Evolutionary conservation across 495 filamentous ascomycete genomes (phyloP).

Genomic region (Aspergillus asperescens): DNA sequence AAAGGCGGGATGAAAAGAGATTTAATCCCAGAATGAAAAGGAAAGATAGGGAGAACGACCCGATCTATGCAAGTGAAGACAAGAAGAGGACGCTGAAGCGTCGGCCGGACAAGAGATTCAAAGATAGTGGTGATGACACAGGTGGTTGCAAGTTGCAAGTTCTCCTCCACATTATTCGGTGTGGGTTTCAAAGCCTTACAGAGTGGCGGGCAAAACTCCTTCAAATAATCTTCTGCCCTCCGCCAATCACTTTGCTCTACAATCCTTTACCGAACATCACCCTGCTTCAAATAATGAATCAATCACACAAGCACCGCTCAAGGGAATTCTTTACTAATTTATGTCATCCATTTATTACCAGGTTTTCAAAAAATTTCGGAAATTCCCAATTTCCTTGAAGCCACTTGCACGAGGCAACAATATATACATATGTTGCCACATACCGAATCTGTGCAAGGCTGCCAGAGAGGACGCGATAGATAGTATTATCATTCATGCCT

Average conservation of each 20-base stretch:
- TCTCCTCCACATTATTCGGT: slow-evolving; percentile 24
- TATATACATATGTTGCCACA: too few relatives aligned
- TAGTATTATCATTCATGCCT: too few relatives aligned
- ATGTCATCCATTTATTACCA: too few relatives aligned
- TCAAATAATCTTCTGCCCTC: slow-evolving; percentile 16
- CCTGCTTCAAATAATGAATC: neutral
- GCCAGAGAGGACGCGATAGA: too few relatives aligned
- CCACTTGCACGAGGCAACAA: too few relatives aligned
- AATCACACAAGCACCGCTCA: too few relatives aligned
- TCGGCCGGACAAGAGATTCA: neutral
- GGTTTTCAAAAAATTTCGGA: too few relatives aligned
- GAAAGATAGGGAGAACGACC: neutral
- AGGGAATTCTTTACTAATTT: too few relatives aligned
- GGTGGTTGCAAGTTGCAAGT: slow-evolving; percentile 13
- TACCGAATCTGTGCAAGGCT: too few relatives aligned
- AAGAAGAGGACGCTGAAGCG: neutral
- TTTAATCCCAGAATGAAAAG: neutral
- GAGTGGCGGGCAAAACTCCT: slow-evolving; percentile 18
- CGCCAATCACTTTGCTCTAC: slow-evolving; percentile 10
- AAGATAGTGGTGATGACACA: slow-evolving; percentile 7
- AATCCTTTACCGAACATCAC: neutral
- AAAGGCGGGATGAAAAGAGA: slow-evolving; percentile 2
- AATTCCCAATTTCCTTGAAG: too few relatives aligned
- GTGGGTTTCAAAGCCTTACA: slow-evolving; percentile 16
- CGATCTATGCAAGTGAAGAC: neutral